These are phyloP conservation scores for Talaromyces sp. DNA, from an alignment of 2,329 filamentous ascomycete genomes.

Conservation along the genomic window DNA sequence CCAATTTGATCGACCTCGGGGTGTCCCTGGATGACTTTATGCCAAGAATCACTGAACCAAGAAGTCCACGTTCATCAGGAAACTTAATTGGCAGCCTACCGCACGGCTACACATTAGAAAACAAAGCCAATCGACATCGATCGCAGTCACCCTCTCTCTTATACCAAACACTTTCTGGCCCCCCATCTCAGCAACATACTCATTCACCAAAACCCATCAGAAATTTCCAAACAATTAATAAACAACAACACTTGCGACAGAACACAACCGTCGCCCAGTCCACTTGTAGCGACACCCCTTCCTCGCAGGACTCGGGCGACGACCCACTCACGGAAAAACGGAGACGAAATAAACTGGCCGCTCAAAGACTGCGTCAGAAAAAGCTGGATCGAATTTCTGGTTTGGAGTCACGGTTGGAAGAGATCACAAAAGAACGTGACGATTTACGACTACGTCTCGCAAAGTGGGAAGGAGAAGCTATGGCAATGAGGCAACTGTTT, in stretches of 20 bases:
- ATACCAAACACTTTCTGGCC: not conserved
- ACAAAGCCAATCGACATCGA: not conserved
- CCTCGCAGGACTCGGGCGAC: conserved; percentile 3
- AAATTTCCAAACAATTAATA: not conserved
- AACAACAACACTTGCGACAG: not conserved
- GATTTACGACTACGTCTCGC: conserved; percentile 29
- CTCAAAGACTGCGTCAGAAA: conserved; percentile 31
- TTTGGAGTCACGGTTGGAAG: conserved; percentile 28
- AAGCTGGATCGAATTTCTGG: conserved; percentile 26
- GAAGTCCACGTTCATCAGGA: not conserved
- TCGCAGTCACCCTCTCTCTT: not conserved
- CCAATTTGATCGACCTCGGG: not conserved
- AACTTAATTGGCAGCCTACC: not conserved
- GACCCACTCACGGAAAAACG: conserved; percentile 23
- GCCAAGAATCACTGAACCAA: not conserved
- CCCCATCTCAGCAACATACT: not conserved
- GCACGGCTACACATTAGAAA: not conserved
- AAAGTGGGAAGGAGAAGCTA: conserved; percentile 31
- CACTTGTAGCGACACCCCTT: not conserved
- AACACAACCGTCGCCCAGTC: not conserved
- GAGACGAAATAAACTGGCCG: conserved; percentile 30
- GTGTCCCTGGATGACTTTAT: not conserved
- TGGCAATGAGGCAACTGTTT: conserved; percentile 23
- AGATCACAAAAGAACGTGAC: conserved; percentile 27
- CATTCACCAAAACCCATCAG: not conserved